Base-by-base conservation (phyloP, 352 stramenopile genomes). In the Phytophthora palmivora region DNA sequence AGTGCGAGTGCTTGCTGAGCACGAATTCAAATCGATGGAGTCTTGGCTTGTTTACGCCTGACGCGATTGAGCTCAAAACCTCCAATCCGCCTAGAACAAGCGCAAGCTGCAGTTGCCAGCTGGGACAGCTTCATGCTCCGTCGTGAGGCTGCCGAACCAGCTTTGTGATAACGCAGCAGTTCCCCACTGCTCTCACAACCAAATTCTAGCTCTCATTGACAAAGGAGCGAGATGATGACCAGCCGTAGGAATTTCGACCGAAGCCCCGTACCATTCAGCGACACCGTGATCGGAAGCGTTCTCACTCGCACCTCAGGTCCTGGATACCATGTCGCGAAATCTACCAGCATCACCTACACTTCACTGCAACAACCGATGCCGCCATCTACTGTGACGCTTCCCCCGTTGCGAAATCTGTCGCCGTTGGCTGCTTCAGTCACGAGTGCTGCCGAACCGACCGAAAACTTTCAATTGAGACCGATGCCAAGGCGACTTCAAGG, bases 21-120 rank as follows among this genome's bases (percentile, higher is more conserved):
- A 33, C 39, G 57, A 42, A 10, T 56, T 65, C 67, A 75, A 75
- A 75, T 75, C 67, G 42, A 47, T 22, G 12, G 33, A 50, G 47
- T 36, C 19, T 47, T 47, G 51, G 61, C 38, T 63, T 67, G 61
- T 74, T 74, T 74, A 68, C 61, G 48, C 49, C 55, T 74, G 66
- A 74, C 61, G 66, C 48, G 45, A 74, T 71, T 44, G 47, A 67
- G 49, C 48, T 30, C 36, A 22, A 47, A 14, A 32, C 51, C 9
- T 52, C 33, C 33, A 60, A 74, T 58, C 41, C 19, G 47, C 18
- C 49, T 48, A 32, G 37, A 49, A 48, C 58, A 37, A 59, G 39
- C 50, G 41, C 28, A 48, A 59, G 26, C 34, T 39, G 43, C 50
- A 67, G 52, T 44, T 62, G 46, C 52, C 60, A 67, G 45, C 66